Evolutionary conservation across 345 rosid genomes (phyloP), one percentile per base, ranked within the genome.

Genomic region (Durio zibethinus): DNA sequence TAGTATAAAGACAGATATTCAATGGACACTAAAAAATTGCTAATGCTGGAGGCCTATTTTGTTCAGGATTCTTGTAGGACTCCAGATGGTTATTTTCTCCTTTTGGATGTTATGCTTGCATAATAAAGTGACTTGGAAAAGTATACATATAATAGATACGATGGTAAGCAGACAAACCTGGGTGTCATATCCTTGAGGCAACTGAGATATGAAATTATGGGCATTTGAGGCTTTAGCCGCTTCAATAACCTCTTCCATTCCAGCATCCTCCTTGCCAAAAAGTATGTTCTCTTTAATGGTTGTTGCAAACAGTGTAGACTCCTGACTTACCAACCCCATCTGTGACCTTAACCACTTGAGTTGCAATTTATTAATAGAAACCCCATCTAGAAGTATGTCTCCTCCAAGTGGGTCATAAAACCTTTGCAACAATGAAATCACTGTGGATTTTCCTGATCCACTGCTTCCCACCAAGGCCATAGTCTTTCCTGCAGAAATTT

Each of bases 401-500:
- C 97, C 97, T 48, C 38, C 38, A 29, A 25, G 74, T 15, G 98
- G 97, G 73, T 89, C 92, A 33, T 94, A 92, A 83, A 92, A 94
- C 85, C 98, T 89, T 43, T 94, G 94, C 76, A 94, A 74, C 10
- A 91, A 86, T 25, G 98, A 88, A 56, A 94, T 89, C 42, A 84
- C 93, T 0, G 94, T 94, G 12, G 98, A 94, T 82, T 94, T 94
- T 1, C 98, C 98, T 0, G 98, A 94, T 18, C 97, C 98, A 62
- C 98, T 94, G 45, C 93, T 85, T 10, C 98, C 98, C 38, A 94
- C 97, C 77, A 94, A 80, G 21, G 98, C 98, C 75, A 91, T 84
- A 0, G 94, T 94, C 75, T 78, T 91, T n/a, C 94, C 94, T 0
- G 94, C 81, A 4, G 94, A 96, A 8, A 94, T 73, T 68, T 63